A percentile compares a stretch with the other conserved stretches of the same genome.
These are phyloP conservation scores for Pseudogymnoascus sp. DNA, from an alignment of 2,329 filamentous ascomycete species.

Conservation along the genomic window DNA sequence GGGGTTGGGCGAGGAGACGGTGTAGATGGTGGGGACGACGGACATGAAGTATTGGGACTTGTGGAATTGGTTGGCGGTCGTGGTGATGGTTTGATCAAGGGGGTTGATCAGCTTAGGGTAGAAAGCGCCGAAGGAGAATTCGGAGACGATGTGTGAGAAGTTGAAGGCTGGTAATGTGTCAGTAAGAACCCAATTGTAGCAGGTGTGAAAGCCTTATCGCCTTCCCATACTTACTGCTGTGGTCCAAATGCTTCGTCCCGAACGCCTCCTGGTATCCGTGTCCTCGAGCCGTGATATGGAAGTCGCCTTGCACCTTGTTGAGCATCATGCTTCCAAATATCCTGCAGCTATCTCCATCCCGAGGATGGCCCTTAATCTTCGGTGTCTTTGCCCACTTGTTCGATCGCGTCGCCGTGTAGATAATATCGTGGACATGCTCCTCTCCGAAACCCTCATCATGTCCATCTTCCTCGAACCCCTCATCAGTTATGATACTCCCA, in stretches of 20 bases:
- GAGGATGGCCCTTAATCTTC: conserved; percentile 35
- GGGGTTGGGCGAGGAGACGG: conserved; percentile 40
- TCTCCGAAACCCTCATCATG: conserved; percentile 64
- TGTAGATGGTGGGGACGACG: conserved; percentile 90
- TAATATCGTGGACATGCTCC: conserved; percentile 86
- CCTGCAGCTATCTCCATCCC: conserved; percentile 64
- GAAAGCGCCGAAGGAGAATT: conserved; percentile 94
- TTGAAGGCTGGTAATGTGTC: conserved; percentile 65
- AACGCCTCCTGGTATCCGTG: conserved; percentile 87
- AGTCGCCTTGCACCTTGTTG: conserved; percentile 97
- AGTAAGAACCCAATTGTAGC: conserved; percentile 12
- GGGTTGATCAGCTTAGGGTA: conserved; percentile 92
- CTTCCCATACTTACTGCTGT: conserved; percentile 53
- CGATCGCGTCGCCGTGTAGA: conserved; percentile 58
- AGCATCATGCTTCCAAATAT: conserved; percentile 84
- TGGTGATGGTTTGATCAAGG: conserved; percentile 80
- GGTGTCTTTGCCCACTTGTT: conserved; percentile 72
- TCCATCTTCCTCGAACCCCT: conserved; percentile 48
- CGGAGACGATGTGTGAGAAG: conserved; percentile 93
- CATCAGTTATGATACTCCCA: conserved; percentile 47
- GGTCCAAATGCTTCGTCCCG: conserved; percentile 62
- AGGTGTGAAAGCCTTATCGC: neutral
- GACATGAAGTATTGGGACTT: conserved; percentile 98
- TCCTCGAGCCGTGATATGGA: conserved; percentile 91
- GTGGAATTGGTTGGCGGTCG: conserved; percentile 71